Base-by-base conservation (phyloP, 1,284 basidiomycete species). In the Apiotrichum veenhuisii region DNA sequence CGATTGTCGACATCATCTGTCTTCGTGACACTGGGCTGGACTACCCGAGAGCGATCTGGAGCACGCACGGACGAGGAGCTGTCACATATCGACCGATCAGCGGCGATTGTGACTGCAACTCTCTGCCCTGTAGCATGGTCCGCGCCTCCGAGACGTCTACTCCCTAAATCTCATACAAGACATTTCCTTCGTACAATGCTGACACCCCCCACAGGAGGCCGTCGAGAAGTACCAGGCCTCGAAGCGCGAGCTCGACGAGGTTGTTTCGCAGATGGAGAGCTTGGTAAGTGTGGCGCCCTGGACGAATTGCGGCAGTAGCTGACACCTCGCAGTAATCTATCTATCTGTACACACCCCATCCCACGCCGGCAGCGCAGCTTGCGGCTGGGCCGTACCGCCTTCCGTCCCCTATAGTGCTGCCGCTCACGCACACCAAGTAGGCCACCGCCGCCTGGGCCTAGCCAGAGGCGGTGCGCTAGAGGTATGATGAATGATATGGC, bases 241-340 rank as follows among this genome's bases (percentile, higher is more conserved):
- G 59, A 88, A 97, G 80, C 77, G 78, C 55, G 94, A 97, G 70
- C 82, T 98, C 77, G 89, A 92, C 75, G 91, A 95, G 66, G 85
- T 98, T 57, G 87, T 88, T 62, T 71, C 80, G 61, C 84, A 81
- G 78, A 91, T 96, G 89, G 86, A 88, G 75, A 84, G 84, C 70
- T 79, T 95, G 61, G 75, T 77, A 52, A 63, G 75, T 68, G 20
- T 1, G 2, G 33, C 17, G 36, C 9, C 36, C 4, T 46, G 8
- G 44, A 5, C 9, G 18, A 7, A 17, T 20, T 11, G 27, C 23
- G 15, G 7, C 5, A 18, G 4, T 5, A 45, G 3, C 26, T 45
- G 27, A 27, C 27, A 18, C 26, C 3, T 2, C 44, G 26, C 44
- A 45, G 44, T 45, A 45, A 45, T 41, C 22, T 41, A 17, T 18